Evolutionary conservation across 31 red algal species (phyloP).

Genomic region (Odonthalia washingtoniensis): DNA sequence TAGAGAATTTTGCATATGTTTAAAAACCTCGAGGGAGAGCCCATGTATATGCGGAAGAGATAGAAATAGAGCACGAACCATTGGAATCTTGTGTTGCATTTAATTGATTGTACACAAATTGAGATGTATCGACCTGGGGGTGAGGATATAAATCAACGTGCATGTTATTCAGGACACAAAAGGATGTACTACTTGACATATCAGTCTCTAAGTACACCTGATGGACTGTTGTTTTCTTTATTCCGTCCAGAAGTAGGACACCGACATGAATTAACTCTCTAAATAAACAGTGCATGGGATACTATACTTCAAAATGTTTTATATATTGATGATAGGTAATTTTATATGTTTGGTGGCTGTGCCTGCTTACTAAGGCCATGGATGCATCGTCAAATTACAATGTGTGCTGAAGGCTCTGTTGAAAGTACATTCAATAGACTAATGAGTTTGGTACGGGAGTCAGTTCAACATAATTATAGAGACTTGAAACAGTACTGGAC

Average conservation of each 20-base stretch:
- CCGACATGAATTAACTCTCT: neutral
- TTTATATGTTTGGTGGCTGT: neutral
- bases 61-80: neutral
- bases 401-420: neutral
- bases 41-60: neutral
- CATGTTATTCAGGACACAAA: too few species aligned
- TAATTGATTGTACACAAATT: slow-evolving; percentile 30
- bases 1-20: neutral
- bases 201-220: too few species aligned
- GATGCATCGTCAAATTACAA: neutral
- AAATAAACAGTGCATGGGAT: neutral
- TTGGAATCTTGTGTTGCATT: neutral
- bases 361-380: neutral
- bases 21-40: neutral
- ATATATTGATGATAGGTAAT: neutral
- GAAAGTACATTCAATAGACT: neutral
- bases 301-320: neutral
- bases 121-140: neutral
- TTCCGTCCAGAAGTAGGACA: neutral
- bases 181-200: too few species aligned
- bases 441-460: neutral
- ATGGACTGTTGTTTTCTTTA: neutral
- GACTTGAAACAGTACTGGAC: too few species aligned
- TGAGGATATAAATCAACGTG: too few species aligned
- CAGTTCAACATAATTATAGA: neutral